Evolutionary conservation across 202 grass and related monocot species (phyloP), one percentile per base, ranked within the genome.

Genomic region (Cymbopogon flexuosus): DNA sequence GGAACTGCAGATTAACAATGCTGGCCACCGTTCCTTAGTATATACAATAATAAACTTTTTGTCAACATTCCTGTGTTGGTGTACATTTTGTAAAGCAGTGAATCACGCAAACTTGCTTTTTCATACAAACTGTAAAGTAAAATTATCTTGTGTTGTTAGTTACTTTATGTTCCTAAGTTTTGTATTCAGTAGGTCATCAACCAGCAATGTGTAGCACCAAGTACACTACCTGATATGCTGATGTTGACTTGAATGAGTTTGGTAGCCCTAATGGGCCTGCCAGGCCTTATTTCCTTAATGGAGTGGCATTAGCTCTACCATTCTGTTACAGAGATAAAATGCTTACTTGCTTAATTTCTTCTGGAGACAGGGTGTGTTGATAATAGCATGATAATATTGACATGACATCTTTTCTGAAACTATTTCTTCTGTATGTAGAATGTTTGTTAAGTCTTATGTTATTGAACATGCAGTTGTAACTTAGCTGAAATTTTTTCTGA

Each of bases 331-430:
- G 22, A 80, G 8, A 42, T 56, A 58, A 65, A 66, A 60, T 46
- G 35, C 27, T 37, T 49, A 46, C 63, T 66, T 22, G 43, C 51
- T 9, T 31, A 66, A 36, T 74, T 74, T 24, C 14, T 73, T 73
- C 1, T 57, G 36, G 23, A 29, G 12, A 49, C 83, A 85, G 18
- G 71, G 41, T 79, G 2, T 85, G 16, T 33, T 65, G 11, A 30
- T 79, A 64, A 39, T 81, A 75, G 3, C 70, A 81, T 76, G 19
- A 22, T 4, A 33, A 67, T 51, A 67, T 74, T 56, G 30, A 58
- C 23, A 15, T 62, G 13, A 77, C 64, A 69, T 49, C n/a, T 54
- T 39, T 84, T 76, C n/a, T 65, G 22, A 47, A 9, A 72, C 42
- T 52, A 47, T 8, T 51, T 65, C 9, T 14, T 79, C 41, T 51